Base-by-base conservation (phyloP, 768 basidiomycete species). In the Coprinellus micaceus region DNA sequence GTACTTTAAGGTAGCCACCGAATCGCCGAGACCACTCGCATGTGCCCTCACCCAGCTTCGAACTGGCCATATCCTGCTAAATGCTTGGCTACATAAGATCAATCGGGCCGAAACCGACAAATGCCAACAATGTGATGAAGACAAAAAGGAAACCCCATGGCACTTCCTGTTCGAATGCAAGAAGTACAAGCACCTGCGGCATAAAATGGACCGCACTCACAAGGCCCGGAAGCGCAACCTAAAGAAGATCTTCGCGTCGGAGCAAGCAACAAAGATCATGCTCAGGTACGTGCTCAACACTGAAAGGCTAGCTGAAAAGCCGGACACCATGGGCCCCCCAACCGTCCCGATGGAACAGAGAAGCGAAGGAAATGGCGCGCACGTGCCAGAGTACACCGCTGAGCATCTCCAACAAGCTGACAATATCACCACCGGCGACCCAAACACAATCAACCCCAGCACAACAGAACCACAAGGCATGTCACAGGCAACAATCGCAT, bases 21-120 rank as follows among this genome's bases (percentile, higher is more conserved):
- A 56, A 0, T 39, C 62, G 2, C 46, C 21, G 0, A 6, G 61
- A 28, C 25, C 41, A 0, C 56, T 63, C 36, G 57, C 58, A 1
- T 59, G 62, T 24, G 19, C 65, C 0, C 51, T 73, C 4, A 57
- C 62, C 0, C 71, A 73, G 45, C 44, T 73, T 0, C 54, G 68
- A 24, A 67, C 68, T 33, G 62, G 66, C 0, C 71, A 73, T 47
- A 46, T 63, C 29, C 64, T 66, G 0, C 65, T 70, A 2, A 68
- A 71, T 41, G 43, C 37, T 10, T 59, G 54, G 22, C 49, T 59
- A 7, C 48, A 44, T 28, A 55, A 43, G 21, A n/a, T 47, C 25
- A 30, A 43, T 19, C 33, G 37, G 24, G 45, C 36, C 3, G 52
- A 49, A 4, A 22, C 46, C 15, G 37, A 47, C 33, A 45, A 40